Evolutionary conservation across 805 yeast genomes (phyloP), one percentile per base, ranked within the genome.

Genomic region (Dipodascopsis uninucleata): DNA sequence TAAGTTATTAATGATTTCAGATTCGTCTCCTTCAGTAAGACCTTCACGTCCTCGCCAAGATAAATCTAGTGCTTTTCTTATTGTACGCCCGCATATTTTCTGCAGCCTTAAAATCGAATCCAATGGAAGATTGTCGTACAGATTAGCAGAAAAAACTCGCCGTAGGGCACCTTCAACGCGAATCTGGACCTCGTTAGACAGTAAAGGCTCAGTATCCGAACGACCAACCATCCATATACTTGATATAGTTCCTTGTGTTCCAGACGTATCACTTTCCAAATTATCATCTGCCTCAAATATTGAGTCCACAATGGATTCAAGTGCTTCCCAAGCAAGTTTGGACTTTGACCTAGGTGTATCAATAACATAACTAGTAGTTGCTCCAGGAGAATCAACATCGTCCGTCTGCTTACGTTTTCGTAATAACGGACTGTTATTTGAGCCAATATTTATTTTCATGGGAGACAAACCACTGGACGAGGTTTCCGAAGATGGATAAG

Each of bases 211-310:
- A 10, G 37, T 34, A 4, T 24, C 36, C 4, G 42, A 28, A 3
- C 32, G 28, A 4, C 28, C 47, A 5, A 38, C 40, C 5, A 25
- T 37, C 52, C 54, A 46, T 3, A 46, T 17, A 6, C 35, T n/a
- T 26, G 52, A 39, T 7, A 16, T 8, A 4, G 32, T 25, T 5
- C 36, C 33, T 18, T 22, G 17, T 1, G 21, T 28, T 3, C 43
- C 49, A 12, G 55, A 50, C 4, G 55, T 50, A 17, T 50, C 55
- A 12, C n/a, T 16, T 10, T 29, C 54, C 8, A 14, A 17, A 14
- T 43, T 31, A 31, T 49, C 55, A 26, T 51, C 55, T 0, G 53
- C 53, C 31, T 49, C 50, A 35, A 51, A 44, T 5, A 51, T 31
- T 20, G 8, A 16, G 6, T 39, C 47, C 31, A 51, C 44, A 20